phyloP scores from a whole-genome alignment of 106 monocot genomes.

The Dioscorea dumetorum region DNA sequence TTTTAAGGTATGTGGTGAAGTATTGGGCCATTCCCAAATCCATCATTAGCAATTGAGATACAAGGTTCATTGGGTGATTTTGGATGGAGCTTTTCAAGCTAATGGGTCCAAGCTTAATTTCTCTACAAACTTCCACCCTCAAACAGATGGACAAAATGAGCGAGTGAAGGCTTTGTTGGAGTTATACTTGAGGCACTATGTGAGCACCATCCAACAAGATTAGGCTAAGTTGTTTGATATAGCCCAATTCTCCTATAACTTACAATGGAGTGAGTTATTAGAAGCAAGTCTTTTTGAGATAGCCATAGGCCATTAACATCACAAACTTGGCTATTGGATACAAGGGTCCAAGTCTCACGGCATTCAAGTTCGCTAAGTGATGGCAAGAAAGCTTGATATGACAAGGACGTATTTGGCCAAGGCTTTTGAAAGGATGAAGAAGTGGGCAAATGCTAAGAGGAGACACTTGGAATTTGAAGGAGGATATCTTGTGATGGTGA shows the following conservation, averaged over 20 bases:
- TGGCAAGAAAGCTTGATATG: slow-evolving; percentile 1
- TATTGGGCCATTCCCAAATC: too few relatives aligned
- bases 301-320: background rate
- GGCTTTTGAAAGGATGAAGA: background rate
- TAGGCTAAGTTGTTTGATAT: background rate
- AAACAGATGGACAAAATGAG: background rate
- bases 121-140: too few relatives aligned
- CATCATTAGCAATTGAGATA: too few relatives aligned
- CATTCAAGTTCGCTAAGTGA: background rate
- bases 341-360: background rate
- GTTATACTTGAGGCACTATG: background rate
- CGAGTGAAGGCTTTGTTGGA: background rate
- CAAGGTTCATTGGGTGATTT: too few relatives aligned
- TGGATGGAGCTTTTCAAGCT: too few relatives aligned
- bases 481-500: background rate
- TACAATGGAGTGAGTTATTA: background rate
- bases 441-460: background rate
- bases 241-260: slow-evolving; percentile 2
- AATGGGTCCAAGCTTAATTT: too few relatives aligned
- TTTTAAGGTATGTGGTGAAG: too few relatives aligned
- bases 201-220: background rate
- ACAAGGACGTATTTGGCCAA: background rate
- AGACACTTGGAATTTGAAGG: background rate
- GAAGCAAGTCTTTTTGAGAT: background rate
- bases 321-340: background rate